Conservation (phyloP, 495 filamentous ascomycete genomes). For the Bacidia gigantensis region DNA sequence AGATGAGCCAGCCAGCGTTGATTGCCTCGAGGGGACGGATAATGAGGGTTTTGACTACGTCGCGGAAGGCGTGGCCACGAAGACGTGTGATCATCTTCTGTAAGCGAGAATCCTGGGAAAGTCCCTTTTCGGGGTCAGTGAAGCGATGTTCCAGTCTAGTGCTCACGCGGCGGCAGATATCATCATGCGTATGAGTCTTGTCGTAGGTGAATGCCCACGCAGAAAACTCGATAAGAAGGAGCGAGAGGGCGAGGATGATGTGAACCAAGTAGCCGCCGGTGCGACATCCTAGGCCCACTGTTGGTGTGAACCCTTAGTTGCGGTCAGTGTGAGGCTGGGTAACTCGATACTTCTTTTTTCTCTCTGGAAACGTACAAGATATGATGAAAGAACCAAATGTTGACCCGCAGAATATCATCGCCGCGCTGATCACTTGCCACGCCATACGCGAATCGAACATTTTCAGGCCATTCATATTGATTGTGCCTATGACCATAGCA, state of each 20-base stretch:
- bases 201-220: slow-evolving; percentile 25
- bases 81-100: slow-evolving; percentile 10
- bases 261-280: slow-evolving; percentile 36
- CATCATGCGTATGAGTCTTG: slow-evolving; percentile 8
- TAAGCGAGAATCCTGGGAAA: not conserved
- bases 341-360: not conserved
- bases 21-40: slow-evolving; percentile 7
- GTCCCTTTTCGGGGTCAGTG: slow-evolving; percentile 2
- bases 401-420: slow-evolving; percentile 14
- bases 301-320: slow-evolving; percentile 14
- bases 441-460: slow-evolving; percentile 32
- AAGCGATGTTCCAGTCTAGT: slow-evolving; percentile 5
- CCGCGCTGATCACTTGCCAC: slow-evolving; percentile 26
- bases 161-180: slow-evolving; percentile 4
- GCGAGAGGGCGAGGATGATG: slow-evolving; percentile 17
- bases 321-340: not conserved
- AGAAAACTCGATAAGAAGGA: slow-evolving; percentile 26
- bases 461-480: slow-evolving; percentile 20
- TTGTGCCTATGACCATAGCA: slow-evolving; percentile 23
- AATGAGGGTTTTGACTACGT: slow-evolving; percentile 7
- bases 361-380: slow-evolving; percentile 10
- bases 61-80: slow-evolving; percentile 6
- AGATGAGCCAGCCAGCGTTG: slow-evolving; percentile 13
- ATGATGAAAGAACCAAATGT: slow-evolving; percentile 12
- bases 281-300: slow-evolving; percentile 32